A percentile compares a stretch with the other conserved stretches of the same genome.
phyloP scores from a whole-genome alignment of 116 monocot genomes.

The Iris pallida region DNA sequence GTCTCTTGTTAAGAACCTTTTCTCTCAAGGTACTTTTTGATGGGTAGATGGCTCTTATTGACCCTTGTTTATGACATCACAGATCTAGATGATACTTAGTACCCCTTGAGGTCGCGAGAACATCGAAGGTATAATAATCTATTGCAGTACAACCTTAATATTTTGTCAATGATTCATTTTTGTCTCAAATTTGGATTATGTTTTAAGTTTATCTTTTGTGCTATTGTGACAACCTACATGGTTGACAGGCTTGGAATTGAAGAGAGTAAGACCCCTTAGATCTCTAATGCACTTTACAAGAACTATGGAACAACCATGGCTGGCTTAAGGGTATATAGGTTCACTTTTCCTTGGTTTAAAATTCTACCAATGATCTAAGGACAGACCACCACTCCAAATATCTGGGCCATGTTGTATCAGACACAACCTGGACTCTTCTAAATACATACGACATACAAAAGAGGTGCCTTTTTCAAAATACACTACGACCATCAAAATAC shows the following conservation, averaged over 20 bases:
- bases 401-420: no score
- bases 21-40: neutral
- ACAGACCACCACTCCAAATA: no score
- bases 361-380: no score
- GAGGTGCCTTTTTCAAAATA: no score
- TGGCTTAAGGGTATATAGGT: conserved; percentile 4
- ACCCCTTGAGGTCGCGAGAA: conserved; percentile 32
- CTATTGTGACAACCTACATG: conserved; percentile 5
- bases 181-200: neutral
- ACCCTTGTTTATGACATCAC: neutral
- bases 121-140: conserved; percentile 25
- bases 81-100: conserved; percentile 44
- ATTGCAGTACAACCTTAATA: neutral
- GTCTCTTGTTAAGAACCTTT: neutral
- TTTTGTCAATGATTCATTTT: neutral
- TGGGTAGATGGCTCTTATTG: neutral
- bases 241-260: conserved; percentile 11
- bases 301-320: conserved; percentile 17
- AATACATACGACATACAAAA: no score
- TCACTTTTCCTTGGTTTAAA: neutral
- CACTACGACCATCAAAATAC: no score
- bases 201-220: no score
- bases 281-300: conserved; percentile 14
- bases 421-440: no score
- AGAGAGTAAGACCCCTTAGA: conserved; percentile 5